Evolutionary conservation across 1,284 basidiomycete species (phyloP).

Genomic region (Cryptococcus sp.): DNA sequence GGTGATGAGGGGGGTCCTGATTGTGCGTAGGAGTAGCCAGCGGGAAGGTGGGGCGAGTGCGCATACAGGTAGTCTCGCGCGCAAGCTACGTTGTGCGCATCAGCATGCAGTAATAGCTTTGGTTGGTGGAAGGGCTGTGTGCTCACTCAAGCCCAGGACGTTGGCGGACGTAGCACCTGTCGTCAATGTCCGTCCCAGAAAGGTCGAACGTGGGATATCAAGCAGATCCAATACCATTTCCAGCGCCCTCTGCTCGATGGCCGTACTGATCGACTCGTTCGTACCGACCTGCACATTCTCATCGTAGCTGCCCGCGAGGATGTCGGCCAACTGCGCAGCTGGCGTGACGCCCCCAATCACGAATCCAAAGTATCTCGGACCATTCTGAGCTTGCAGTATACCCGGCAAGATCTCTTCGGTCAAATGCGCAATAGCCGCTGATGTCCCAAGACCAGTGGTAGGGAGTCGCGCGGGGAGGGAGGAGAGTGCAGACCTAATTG

Average conservation of each 20-base stretch:
- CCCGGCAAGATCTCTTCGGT: constrained; percentile 47
- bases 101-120: not conserved
- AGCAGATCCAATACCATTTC: constrained; percentile 56
- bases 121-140: not conserved
- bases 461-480: constrained; percentile 41
- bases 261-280: constrained; percentile 52
- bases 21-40: constrained; percentile 52
- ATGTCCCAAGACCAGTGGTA: constrained; percentile 41
- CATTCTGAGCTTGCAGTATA: constrained; percentile 53
- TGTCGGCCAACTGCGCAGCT: constrained; percentile 55
- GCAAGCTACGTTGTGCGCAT: constrained; percentile 32
- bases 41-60: constrained; percentile 32
- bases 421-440: constrained; percentile 36
- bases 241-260: constrained; percentile 54
- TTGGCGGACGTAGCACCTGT: constrained; percentile 60
- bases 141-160: constrained; percentile 55
- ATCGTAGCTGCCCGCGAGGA: constrained; percentile 51
- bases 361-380: constrained; percentile 58
- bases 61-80: constrained; percentile 50
- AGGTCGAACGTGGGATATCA: constrained; percentile 43
- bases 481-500: constrained; percentile 23
- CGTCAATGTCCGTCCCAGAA: constrained; percentile 55
- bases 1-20: constrained; percentile 49
- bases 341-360: constrained; percentile 56
- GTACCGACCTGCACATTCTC: constrained; percentile 58